Base-by-base conservation (phyloP, 331 rosid species). In the Malus hybrid region DNA sequence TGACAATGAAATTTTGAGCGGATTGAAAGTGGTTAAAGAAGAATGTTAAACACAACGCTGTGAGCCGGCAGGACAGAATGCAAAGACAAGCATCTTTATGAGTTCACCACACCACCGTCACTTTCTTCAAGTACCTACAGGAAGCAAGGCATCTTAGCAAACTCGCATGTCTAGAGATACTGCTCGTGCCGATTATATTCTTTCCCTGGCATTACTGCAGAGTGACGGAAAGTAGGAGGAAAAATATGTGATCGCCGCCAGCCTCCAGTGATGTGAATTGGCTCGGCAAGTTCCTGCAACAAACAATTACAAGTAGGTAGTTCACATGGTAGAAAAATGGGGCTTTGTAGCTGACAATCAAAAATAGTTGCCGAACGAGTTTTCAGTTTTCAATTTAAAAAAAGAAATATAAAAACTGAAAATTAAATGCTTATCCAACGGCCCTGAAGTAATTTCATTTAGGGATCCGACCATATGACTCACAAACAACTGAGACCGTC, bases 1-100 rank as follows among this genome's bases (percentile, higher is more conserved):
- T 58, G 82, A 79, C 29, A 16, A 26, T 5, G 82, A 79, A 70
- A 73, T 79, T 60, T 61, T 66, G 46, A 20, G 2, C 10, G 71
- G 74, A 67, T 11, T 73, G 66, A 75, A 66, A 75, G 48, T 22
- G 19, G 66, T 73, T 11, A 73, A 79, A 62, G 82, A 22, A 53
- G 82, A 79, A 67, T 50, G 53, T 11, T 66, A 30, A 61, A 67
- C 68, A 39, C 18, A 22, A 29, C 32, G 74, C 15, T 20, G 28
- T 56, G 15, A 64, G 29, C 20, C 3, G 19, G 75, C 46, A 20
- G 28, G 62, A 24, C 30, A 20, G 36, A 74, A 53, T 52, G 6
- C 58, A 34, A 63, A 18, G 67, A 44, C 73, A 19, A 20, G 26
- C 56, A 63, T 42, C 74, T 78, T 24, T 29, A 7, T 16, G 39